phyloP scores from a whole-genome alignment of 306 rosid species.

The Aeschynomene evenia region DNA sequence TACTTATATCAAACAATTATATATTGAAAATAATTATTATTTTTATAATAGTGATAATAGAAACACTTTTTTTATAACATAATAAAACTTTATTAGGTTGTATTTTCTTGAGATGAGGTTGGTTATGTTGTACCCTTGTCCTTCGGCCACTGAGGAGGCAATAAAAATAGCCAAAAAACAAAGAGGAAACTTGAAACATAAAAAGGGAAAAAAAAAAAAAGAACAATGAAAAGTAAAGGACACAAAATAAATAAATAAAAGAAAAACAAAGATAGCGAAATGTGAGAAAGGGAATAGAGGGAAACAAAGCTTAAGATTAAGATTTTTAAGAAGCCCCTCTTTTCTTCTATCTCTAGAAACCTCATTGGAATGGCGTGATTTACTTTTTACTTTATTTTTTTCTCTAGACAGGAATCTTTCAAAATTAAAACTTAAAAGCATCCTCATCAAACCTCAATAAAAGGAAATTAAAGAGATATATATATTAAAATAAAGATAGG shows the following conservation, averaged over 20 bases:
- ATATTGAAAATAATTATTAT: too few species aligned
- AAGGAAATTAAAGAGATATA: neutral
- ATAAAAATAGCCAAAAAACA: slow-evolving; percentile 43
- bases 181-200: slow-evolving; percentile 48
- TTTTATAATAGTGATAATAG: too few species aligned
- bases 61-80: neutral
- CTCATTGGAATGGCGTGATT: slow-evolving; percentile 60
- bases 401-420: slow-evolving; percentile 65
- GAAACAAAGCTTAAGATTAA: neutral
- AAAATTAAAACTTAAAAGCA: slow-evolving; percentile 59
- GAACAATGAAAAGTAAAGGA: slow-evolving; percentile 37
- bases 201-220: slow-evolving; percentile 54
- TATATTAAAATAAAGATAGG: neutral
- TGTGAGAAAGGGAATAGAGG: slow-evolving; percentile 29
- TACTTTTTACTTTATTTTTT: slow-evolving; percentile 56
- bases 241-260: slow-evolving; percentile 22
- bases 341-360: neutral
- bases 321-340: neutral
- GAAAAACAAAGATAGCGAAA: slow-evolving; percentile 34
- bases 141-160: slow-evolving; percentile 5
- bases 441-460: slow-evolving; percentile 17
- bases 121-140: neutral
- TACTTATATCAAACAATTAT: too few species aligned
- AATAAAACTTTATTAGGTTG: neutral
- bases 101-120: neutral